phyloP scores from a whole-genome alignment of 2,329 filamentous ascomycete genomes.

The Aureobasidium namibiae region DNA sequence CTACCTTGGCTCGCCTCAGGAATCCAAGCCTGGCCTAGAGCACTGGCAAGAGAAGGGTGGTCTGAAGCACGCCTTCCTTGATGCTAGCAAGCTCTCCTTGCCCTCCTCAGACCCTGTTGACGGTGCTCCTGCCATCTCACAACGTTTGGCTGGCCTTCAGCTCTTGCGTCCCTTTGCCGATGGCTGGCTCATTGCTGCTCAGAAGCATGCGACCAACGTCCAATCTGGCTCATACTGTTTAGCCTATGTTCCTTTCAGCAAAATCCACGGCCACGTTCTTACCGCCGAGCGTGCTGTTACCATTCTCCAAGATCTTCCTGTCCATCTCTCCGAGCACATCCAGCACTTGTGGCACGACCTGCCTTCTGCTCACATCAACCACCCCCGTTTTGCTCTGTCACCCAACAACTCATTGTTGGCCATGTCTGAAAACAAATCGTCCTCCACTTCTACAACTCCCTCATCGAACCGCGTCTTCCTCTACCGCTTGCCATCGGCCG shows the following conservation, averaged over 20 bases:
- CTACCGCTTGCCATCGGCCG: constrained; percentile 21
- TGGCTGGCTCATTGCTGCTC: constrained; percentile 25
- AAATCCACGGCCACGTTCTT: constrained; percentile 9
- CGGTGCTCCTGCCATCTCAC: not conserved
- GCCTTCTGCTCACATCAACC: constrained; percentile 26
- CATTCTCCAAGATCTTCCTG: constrained; percentile 23
- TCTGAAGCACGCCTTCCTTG: constrained; percentile 24
- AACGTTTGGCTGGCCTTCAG: constrained; percentile 20
- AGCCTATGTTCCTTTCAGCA: constrained; percentile 20
- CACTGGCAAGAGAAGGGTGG: constrained; percentile 28
- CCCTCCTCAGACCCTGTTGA: not conserved
- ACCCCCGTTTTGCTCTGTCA: constrained; percentile 22
- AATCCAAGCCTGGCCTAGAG: constrained; percentile 17
- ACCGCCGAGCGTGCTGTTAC: constrained; percentile 20
- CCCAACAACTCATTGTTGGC: constrained; percentile 19
- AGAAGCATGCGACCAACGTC: constrained; percentile 23
- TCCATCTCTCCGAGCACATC: constrained; percentile 19
- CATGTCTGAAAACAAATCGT: constrained; percentile 22
- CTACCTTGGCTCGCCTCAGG: constrained; percentile 26
- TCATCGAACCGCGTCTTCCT: constrained; percentile 23
- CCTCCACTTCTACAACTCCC: constrained; percentile 19
- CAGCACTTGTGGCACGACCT: constrained; percentile 24
- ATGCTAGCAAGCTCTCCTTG: constrained; percentile 17
- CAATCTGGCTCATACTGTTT: constrained; percentile 20
- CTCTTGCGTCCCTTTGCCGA: constrained; percentile 21